Evolutionary conservation across 2,329 filamentous ascomycete genomes (phyloP).

Genomic region (Neofusicoccum cordaticola): DNA sequence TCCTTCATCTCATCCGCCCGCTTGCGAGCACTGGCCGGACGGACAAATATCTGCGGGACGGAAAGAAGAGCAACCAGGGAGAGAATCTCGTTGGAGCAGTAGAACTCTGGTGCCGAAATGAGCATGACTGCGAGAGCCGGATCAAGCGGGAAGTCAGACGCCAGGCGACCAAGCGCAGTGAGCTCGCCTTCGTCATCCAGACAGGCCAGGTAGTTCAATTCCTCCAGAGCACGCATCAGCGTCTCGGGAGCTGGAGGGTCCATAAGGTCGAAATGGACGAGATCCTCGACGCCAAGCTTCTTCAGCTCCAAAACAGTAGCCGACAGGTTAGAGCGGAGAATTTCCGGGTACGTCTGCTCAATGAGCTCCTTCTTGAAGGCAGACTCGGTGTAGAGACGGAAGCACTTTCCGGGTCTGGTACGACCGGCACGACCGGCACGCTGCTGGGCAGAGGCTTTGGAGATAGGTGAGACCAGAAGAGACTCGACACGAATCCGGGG

Average conservation of each 20-base stretch:
- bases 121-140: conserved; percentile 95
- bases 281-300: conserved; percentile 91
- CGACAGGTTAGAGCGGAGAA: conserved; percentile 88
- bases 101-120: conserved; percentile 95
- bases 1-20: conserved; percentile 97
- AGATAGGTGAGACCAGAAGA: conserved; percentile 94
- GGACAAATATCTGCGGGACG: conserved; percentile 89
- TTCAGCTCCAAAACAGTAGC: conserved; percentile 95
- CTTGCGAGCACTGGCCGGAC: conserved; percentile 80
- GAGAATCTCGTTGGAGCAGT: conserved; percentile 96
- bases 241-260: conserved; percentile 97
- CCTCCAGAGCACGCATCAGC: conserved; percentile 94
- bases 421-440: conserved; percentile 98
- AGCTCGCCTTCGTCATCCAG: conserved; percentile 95
- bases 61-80: conserved; percentile 92
- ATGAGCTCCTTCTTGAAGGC: conserved; percentile 98
- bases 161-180: conserved; percentile 78
- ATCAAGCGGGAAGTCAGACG: conserved; percentile 93
- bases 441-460: conserved; percentile 95
- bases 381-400: conserved; percentile 89
- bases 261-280: conserved; percentile 99
- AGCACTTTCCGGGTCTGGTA: conserved; percentile 97
- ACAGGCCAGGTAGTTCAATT: conserved; percentile 95
- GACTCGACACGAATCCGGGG: conserved; percentile 95
- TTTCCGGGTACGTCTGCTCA: conserved; percentile 94